These are phyloP conservation scores for Neofusicoccum ribis DNA, from an alignment of 2,329 filamentous ascomycete genomes.

Conservation along the genomic window DNA sequence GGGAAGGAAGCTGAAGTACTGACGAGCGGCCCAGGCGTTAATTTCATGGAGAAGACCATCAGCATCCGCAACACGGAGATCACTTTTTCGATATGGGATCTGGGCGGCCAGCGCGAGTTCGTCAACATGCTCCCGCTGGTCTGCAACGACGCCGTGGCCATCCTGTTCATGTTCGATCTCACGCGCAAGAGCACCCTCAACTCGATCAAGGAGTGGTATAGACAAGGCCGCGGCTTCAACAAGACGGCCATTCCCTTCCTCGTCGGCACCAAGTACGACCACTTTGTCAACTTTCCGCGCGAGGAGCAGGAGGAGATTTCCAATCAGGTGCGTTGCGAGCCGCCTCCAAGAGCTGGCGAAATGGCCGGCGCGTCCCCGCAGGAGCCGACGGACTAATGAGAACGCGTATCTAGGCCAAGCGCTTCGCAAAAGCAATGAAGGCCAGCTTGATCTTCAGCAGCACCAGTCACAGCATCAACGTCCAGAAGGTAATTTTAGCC, in stretches of 20 bases:
- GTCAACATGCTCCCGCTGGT: constrained; percentile 99
- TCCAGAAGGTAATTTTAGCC: constrained; percentile 76
- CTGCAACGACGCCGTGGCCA: constrained; percentile 97
- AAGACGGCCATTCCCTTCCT: constrained; percentile 99
- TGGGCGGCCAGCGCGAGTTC: constrained; percentile 96
- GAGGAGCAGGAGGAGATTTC: constrained; percentile 99
- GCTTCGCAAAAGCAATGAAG: constrained; percentile 98
- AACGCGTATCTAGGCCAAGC: constrained; percentile 65
- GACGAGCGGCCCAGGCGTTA: constrained; percentile 66
- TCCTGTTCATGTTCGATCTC: constrained; percentile 99
- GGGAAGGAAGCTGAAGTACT: constrained; percentile 18
- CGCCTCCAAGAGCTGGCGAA: background rate
- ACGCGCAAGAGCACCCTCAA: constrained; percentile 98
- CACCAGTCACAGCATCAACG: constrained; percentile 98
- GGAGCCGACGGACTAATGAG: constrained; percentile 8
- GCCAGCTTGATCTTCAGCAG: constrained; percentile 97
- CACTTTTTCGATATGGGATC: constrained; percentile 98
- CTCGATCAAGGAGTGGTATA: constrained; percentile 99
- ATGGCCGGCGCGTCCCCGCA: background rate
- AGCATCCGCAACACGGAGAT: constrained; percentile 99
- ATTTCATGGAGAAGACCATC: constrained; percentile 99
- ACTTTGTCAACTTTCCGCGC: constrained; percentile 97
- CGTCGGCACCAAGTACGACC: constrained; percentile 97
- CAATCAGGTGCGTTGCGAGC: constrained; percentile 68
- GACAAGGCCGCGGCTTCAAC: constrained; percentile 96